Evolutionary conservation across 164 flowering plant species (phyloP), one percentile per base, ranked within the genome.

Genomic region (Aristolochia contorta): DNA sequence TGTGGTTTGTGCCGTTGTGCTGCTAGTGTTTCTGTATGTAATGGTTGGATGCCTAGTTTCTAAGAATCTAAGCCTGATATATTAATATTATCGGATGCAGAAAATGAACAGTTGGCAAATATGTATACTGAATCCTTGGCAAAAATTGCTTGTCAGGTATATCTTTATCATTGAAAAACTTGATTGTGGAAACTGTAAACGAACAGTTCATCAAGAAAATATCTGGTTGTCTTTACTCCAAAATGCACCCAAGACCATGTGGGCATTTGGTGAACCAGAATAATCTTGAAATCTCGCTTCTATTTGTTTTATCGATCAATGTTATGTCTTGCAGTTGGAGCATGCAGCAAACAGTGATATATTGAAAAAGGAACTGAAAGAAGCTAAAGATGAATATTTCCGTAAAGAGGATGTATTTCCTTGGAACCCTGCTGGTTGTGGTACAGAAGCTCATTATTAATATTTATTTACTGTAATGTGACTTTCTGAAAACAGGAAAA

Each of bases 101-200:
- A 82, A 24, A 83, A 83, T 70, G 84, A 78, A 65, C 66, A 82
- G 16, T 62, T 82, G 63, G 68, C 60, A 47, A 79, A 75, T 65
- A 59, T 73, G 7, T 76, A 80, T 49, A 71, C 68, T 2, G 84
- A 69, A 41, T 76, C 78, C 16, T 50, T 83, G 16, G 72, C 73
- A 66, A 77, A 72, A 67, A 20, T 83, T 30, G 80, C 80, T 37
- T 71, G 73, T 69, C 82, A 82, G 88, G 92, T 82, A 45, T 21
- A 47, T 48, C 7, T 41, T 50, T 50, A 49, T 14, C 56, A 15
- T 54, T 18, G 59, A 12, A 2, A 1, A 24, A 25, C 22, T 21
- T 15, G 23, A 12, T 10, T 16, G 6, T 45, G 43, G 7, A 10
- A 37, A 37, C 10, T 10, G 9, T 8, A 1, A 7, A 3, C 12